phyloP scores from a whole-genome alignment of 2,329 filamentous ascomycete species.

The Trichoderma hamatum region DNA sequence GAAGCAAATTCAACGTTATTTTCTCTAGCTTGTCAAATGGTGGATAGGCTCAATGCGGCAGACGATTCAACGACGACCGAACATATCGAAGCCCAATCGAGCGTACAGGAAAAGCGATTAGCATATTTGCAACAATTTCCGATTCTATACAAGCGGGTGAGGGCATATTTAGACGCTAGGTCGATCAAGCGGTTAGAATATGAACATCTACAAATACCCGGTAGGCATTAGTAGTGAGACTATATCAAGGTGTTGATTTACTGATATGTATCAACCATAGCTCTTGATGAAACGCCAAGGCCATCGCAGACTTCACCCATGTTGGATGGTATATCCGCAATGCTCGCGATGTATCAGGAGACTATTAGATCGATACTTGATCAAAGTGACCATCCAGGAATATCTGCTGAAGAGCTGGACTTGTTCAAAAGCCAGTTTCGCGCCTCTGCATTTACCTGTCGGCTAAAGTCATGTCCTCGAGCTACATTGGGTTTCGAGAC shows the following conservation, averaged over 20 bases:
- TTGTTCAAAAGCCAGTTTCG: background rate
- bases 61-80: background rate
- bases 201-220: background rate
- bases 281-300: accelerated
- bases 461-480: background rate
- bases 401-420: background rate
- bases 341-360: background rate
- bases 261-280: background rate
- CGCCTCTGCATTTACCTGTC: background rate
- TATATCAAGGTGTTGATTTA: background rate
- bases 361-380: background rate
- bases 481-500: background rate
- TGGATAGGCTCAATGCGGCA: background rate
- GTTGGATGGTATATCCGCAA: background rate
- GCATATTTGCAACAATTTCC: background rate
- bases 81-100: background rate
- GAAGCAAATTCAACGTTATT: background rate
- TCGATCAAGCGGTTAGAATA: background rate
- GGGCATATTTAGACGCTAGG: background rate
- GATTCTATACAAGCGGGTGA: background rate
- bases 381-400: background rate
- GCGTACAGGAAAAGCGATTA: background rate
- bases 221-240: background rate
- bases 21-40: background rate
- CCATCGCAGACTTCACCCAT: background rate